Evolutionary conservation across 2,329 filamentous ascomycete genomes (phyloP).

Genomic region (Monosporascus sp.): DNA sequence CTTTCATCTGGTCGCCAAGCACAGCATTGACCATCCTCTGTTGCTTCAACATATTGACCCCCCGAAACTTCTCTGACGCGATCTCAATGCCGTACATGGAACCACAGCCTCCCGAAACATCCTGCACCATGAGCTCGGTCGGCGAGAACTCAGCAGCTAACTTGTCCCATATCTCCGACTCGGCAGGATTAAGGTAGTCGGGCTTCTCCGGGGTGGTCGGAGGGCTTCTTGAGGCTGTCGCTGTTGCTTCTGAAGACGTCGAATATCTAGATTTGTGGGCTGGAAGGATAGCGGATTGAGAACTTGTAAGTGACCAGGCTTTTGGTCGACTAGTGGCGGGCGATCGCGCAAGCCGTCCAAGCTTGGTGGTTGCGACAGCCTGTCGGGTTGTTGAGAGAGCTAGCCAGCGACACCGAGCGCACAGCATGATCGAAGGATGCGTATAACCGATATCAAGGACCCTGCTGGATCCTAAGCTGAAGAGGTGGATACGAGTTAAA

Average conservation of each 20-base stretch:
- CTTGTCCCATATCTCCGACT: conserved; percentile 53
- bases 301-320: background rate
- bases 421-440: conserved; percentile 10
- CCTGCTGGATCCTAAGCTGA: background rate
- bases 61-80: conserved; percentile 64
- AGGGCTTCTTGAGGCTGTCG: conserved; percentile 8
- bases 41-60: conserved; percentile 70
- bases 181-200: conserved; percentile 47
- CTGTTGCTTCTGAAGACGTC: conserved; percentile 13
- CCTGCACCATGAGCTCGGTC: conserved; percentile 58
- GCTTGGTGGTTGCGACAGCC: conserved; percentile 7
- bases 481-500: background rate
- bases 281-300: background rate
- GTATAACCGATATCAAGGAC: background rate
- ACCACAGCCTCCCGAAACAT: conserved; percentile 78
- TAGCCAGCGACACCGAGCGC: conserved; percentile 16
- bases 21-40: conserved; percentile 74
- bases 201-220: conserved; percentile 33
- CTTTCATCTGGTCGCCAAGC: conserved; percentile 68
- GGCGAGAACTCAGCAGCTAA: conserved; percentile 45
- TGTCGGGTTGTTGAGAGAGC: conserved; percentile 11
- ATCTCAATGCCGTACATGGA: conserved; percentile 85
- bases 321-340: conserved; percentile 4
- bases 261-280: conserved; percentile 14
- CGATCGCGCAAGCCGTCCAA: conserved; percentile 1